phyloP scores from a whole-genome alignment of 2,329 filamentous ascomycete genomes.

The Aspergillus floridensis region DNA sequence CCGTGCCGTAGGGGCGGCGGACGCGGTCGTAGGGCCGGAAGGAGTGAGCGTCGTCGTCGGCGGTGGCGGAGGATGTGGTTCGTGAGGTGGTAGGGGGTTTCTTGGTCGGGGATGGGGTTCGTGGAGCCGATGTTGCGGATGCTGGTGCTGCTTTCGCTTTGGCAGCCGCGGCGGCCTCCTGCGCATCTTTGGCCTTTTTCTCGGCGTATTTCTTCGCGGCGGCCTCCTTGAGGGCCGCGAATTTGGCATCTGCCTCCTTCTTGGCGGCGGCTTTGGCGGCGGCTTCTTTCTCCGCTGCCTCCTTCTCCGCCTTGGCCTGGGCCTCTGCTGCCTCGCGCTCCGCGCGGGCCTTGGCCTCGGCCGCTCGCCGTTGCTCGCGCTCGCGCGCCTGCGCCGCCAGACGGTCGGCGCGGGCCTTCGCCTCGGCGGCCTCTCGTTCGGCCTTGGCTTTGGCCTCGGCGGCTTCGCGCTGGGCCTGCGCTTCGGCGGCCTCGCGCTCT shows the following conservation, averaged over 20 bases:
- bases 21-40: slow-evolving; percentile 75
- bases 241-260: slow-evolving; percentile 39
- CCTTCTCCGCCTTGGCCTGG: slow-evolving; percentile 35
- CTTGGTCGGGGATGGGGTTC: slow-evolving; percentile 39
- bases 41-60: slow-evolving; percentile 67
- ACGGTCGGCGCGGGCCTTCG: slow-evolving; percentile 25
- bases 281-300: slow-evolving; percentile 67
- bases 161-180: slow-evolving; percentile 27
- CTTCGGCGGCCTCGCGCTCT: slow-evolving; percentile 32
- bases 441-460: slow-evolving; percentile 17
- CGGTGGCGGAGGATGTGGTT: slow-evolving; percentile 34
- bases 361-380: slow-evolving; percentile 28
- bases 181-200: slow-evolving; percentile 36
- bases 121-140: slow-evolving; percentile 27
- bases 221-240: slow-evolving; percentile 39
- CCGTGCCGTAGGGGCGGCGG: slow-evolving; percentile 52
- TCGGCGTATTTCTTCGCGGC: slow-evolving; percentile 40
- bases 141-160: slow-evolving; percentile 25
- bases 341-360: slow-evolving; percentile 17
- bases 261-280: slow-evolving; percentile 37
- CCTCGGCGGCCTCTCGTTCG: slow-evolving; percentile 29
- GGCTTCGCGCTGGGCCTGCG: slow-evolving; percentile 22
- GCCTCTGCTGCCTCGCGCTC: slow-evolving; percentile 31
- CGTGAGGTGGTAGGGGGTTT: slow-evolving; percentile 31
- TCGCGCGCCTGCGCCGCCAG: slow-evolving; percentile 27